phyloP scores from a whole-genome alignment of 768 basidiomycete species.

The Chalciporus sphaerocephalus region DNA sequence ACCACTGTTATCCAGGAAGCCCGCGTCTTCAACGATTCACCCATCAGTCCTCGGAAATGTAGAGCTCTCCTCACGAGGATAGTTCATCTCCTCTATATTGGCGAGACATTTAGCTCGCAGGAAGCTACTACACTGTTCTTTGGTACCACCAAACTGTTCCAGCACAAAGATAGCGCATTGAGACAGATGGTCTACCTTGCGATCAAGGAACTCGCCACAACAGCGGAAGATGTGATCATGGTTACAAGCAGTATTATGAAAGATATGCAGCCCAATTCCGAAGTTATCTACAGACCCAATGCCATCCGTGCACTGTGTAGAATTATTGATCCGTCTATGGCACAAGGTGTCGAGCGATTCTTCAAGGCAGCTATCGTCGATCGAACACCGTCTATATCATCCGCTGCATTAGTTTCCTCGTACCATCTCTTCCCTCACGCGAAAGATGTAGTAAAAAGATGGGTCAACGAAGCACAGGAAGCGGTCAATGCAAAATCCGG shows the following conservation, averaged over 20 bases:
- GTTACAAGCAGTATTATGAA: slow-evolving; percentile 99
- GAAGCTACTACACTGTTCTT: slow-evolving; percentile 98
- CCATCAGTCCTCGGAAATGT: slow-evolving; percentile 96
- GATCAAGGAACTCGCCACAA: slow-evolving; percentile 93
- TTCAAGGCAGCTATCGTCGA: slow-evolving; percentile 99
- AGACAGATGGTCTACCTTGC: slow-evolving; percentile 98
- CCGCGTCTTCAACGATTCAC: slow-evolving; percentile 98
- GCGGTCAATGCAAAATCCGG: slow-evolving; percentile 87
- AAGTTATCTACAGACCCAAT: slow-evolving; percentile 97
- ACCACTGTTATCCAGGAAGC: slow-evolving; percentile 98
- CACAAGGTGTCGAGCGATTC: slow-evolving; percentile 97
- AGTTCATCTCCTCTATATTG: slow-evolving; percentile 93
- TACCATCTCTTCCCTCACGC: slow-evolving; percentile 94
- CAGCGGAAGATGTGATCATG: slow-evolving; percentile 99
- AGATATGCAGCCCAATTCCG: slow-evolving; percentile 98
- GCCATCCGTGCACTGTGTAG: slow-evolving; percentile 93
- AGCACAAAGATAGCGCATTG: slow-evolving; percentile 95
- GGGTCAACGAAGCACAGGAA: slow-evolving; percentile 99
- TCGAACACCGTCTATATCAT: slow-evolving; percentile 90
- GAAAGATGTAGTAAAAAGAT: slow-evolving; percentile 94
- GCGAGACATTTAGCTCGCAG: slow-evolving; percentile 90
- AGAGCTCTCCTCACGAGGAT: slow-evolving; percentile 93
- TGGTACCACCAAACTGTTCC: slow-evolving; percentile 97
- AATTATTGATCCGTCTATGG: slow-evolving; percentile 99
- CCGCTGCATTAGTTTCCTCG: slow-evolving; percentile 92